Base-by-base conservation (phyloP, 192 early-diverging fungal species). In the Dispira simplex region DNA sequence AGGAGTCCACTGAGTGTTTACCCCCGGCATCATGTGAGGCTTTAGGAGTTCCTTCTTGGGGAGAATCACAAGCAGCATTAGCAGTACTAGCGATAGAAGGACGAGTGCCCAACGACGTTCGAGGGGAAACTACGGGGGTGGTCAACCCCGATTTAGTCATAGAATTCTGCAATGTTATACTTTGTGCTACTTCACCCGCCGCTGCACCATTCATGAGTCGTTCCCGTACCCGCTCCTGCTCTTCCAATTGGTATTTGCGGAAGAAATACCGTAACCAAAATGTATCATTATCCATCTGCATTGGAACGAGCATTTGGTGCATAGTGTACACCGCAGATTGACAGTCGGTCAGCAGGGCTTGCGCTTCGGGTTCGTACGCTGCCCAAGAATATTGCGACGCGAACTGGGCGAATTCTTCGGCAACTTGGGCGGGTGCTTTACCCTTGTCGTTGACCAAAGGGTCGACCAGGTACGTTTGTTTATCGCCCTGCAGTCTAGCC, bases 241-340 rank as follows among this genome's bases (percentile, higher is more conserved):
- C 51, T 20, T 53, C 51, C 26, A 53, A 26, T 53, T 53, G 21
- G 1, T 53, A 26, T 9, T 11, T 26, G 13, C 51, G 51, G 26
- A 53, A 53, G 51, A 25, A 53, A 53, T 53, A 53, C 51, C 51
- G 9, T 20, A 20, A 53, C 51, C 51, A 53, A 26, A 53, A 53
- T 11, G 20, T 26, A 26, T 20, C 10, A 26, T 20, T 26, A 18
- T 20, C 8, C 51, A n/a, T 18, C 51, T 53, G 51, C 21, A 25
- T 26, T 9, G 51, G 51, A 20, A 53, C 51, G 10, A 53, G 18
- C 13, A 25, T 26, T 26, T 53, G 20, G 51, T 53, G 26, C 51
- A 53, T 20, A 20, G 18, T 18, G 20, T 53, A 26, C 10, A 53
- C 51, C 51, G 20, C 13, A 39, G 32, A 39, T 20, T 20, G 51